Percentiles rank a stretch among this genome's conserved stretches.
Conservation (phyloP, 305 asterid species). For the Fraxinus angustifolia region DNA sequence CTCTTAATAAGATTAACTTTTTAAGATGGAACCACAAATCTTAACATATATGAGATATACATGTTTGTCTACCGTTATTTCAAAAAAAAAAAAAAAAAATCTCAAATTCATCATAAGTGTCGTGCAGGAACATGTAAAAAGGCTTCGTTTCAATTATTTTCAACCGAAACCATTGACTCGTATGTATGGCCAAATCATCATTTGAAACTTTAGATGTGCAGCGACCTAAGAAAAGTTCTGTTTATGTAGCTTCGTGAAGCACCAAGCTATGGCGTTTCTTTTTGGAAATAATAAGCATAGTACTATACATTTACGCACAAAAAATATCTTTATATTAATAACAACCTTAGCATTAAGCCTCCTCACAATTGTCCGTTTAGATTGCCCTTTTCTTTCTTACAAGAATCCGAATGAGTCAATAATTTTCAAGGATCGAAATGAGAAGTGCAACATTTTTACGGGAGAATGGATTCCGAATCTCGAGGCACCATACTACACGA, state of each 20-base stretch:
- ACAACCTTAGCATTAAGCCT: slow-evolving; percentile 31
- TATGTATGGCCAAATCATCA: not conserved
- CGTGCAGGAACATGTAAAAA: not conserved
- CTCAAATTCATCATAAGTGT: no score
- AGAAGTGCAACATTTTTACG: slow-evolving; percentile 50
- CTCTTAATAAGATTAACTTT: no score
- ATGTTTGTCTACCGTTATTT: no score
- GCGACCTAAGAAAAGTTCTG: not conserved
- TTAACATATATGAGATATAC: no score
- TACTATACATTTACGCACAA: slow-evolving; percentile 18
- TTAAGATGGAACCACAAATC: no score
- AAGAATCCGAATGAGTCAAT: slow-evolving; percentile 18
- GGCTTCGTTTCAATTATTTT: not conserved
- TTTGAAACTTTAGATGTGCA: not conserved
- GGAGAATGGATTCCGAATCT: slow-evolving; percentile 74
- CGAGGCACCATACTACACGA: slow-evolving; percentile 64
- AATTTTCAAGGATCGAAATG: slow-evolving; percentile 11
- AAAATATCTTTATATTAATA: not conserved
- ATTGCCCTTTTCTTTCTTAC: slow-evolving; percentile 23
- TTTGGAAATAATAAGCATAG: not conserved
- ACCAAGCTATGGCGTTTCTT: slow-evolving; percentile 20
- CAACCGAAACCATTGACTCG: not conserved
- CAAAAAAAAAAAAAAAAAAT: no score
- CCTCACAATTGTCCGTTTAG: slow-evolving; percentile 29
- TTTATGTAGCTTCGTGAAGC: not conserved